phyloP scores from a whole-genome alignment of 2,329 filamentous ascomycete species.

The Verticillium dahliae region DNA sequence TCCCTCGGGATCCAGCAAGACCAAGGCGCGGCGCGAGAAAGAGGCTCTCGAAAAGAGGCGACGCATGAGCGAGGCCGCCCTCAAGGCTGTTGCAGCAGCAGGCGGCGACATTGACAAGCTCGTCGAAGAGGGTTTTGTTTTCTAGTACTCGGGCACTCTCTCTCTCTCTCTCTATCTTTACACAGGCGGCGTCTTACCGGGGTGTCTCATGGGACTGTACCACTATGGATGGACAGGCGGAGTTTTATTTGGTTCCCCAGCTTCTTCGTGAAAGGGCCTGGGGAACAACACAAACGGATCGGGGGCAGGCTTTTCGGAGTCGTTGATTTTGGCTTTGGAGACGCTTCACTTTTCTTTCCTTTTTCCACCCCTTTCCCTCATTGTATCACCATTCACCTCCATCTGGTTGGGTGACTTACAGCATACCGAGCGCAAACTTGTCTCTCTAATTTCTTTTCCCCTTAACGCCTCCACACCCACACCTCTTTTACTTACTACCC shows the following conservation, averaged over 20 bases:
- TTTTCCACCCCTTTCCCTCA: constrained; percentile 1
- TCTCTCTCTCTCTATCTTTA: neutral
- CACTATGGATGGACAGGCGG: neutral
- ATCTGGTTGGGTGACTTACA: neutral
- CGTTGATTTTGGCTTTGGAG: neutral
- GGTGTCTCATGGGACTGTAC: neutral
- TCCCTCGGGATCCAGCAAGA: constrained; percentile 86
- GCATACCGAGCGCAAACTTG: neutral
- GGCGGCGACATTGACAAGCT: constrained; percentile 59
- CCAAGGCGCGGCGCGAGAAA: constrained; percentile 84
- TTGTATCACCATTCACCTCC: neutral
- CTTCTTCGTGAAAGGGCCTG: neutral
- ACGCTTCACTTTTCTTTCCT: neutral
- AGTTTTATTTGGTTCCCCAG: neutral
- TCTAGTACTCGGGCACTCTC: constrained; percentile 18
- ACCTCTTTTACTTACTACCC: neutral
- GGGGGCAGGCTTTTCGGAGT: neutral
- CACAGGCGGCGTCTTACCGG: neutral
- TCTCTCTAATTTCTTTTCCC: neutral
- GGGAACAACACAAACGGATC: neutral
- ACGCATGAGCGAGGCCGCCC: constrained; percentile 60
- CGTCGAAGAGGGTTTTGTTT: constrained; percentile 41
- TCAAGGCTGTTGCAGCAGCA: constrained; percentile 62
- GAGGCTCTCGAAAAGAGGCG: constrained; percentile 75
- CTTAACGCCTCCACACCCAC: neutral